Evolutionary conservation across 495 filamentous ascomycete genomes (phyloP).

Genomic region (Penicillium tannophilum): DNA sequence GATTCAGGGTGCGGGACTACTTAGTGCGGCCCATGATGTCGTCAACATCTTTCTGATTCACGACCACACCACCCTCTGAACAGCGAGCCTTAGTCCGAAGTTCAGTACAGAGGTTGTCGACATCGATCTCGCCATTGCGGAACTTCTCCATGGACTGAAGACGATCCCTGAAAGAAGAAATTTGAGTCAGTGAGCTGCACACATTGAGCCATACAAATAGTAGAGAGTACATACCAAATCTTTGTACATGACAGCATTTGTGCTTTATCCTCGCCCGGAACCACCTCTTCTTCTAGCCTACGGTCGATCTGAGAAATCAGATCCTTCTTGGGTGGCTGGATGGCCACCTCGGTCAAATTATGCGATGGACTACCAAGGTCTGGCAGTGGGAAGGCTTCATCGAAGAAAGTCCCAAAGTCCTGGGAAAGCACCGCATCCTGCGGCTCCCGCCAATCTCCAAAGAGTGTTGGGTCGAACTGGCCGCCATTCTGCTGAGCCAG

Average conservation of each 20-base stretch:
- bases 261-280: constrained; percentile 62
- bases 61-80: constrained; percentile 88
- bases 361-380: constrained; percentile 79
- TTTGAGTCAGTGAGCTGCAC: neutral
- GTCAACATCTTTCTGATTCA: constrained; percentile 87
- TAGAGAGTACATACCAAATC: constrained; percentile 71
- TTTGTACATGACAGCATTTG: constrained; percentile 83
- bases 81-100: constrained; percentile 97
- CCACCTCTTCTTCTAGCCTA: constrained; percentile 65
- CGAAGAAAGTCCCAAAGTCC: constrained; percentile 78
- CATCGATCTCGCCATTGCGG: constrained; percentile 83
- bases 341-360: constrained; percentile 53
- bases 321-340: constrained; percentile 56
- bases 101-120: constrained; percentile 89
- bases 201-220: no score
- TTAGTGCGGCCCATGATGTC: constrained; percentile 64
- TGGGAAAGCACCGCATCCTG: constrained; percentile 72
- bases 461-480: constrained; percentile 88
- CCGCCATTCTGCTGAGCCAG: constrained; percentile 82
- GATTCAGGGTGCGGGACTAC: constrained; percentile 14
- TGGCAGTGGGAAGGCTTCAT: constrained; percentile 78
- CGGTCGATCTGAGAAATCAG: constrained; percentile 74
- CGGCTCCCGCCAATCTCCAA: constrained; percentile 90
- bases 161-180: constrained; percentile 71
- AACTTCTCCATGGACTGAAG: constrained; percentile 85